Base-by-base conservation (phyloP, 345 rosid genomes). In the Populus nigra region DNA sequence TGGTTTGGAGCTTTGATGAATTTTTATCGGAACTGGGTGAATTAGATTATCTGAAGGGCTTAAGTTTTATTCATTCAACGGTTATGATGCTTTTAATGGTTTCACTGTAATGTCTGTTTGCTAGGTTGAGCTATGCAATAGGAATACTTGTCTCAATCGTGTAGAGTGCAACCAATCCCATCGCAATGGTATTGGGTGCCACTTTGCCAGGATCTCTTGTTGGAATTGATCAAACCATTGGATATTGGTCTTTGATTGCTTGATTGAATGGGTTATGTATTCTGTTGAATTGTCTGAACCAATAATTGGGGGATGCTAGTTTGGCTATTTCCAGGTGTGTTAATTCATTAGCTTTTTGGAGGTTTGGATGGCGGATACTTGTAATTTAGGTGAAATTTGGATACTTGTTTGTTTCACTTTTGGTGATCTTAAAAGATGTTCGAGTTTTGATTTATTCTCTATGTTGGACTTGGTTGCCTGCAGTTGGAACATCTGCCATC, bases 401-500 rank as follows among this genome's bases (percentile, higher is more conserved):
- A 41, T 41, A 2, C 45, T 41, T 10, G 45, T 36, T 8, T 63
- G 65, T 10, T 33, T 23, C 1, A 10, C 33, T 20, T 49, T 66
- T 22, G 22, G 71, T 29, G 23, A 47, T 5, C 2, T 33, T 31
- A 65, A 39, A 59, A 59, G 5, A 59, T 59, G 29, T 47, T 12
- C 2, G 27, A 39, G 22, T 5, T 36, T 75, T 23, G 45, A 59
- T 47, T 22, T 23, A 33, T 71, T 63, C 11, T 68, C 1, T 23
- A 31, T n/a, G 65, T 23, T 12, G 43, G 45, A 15, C 47, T 72
- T 57, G 69, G 41, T 53, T 41, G 53, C 13, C 57, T 68, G 72
- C 76, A 93, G 97, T 74, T 93, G 88, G 97, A 93, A 84, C 86
- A 90, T 79, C 87, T 93, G 67, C 96, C 97, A 27, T 47, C 89